Evolutionary conservation across 331 rosid genomes (phyloP).

Genomic region (Arachis monticola): DNA sequence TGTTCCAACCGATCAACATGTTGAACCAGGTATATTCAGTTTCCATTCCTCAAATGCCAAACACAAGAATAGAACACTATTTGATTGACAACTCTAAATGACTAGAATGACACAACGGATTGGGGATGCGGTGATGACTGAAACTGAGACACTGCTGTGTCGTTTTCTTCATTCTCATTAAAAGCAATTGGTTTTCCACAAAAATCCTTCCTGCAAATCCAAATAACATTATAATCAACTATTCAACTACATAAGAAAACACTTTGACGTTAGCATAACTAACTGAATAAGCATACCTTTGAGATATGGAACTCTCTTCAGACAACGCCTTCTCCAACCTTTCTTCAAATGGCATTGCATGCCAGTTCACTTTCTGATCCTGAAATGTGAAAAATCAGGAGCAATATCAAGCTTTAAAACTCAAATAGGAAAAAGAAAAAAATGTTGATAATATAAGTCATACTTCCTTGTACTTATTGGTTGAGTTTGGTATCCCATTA

Average conservation of each 20-base stretch:
- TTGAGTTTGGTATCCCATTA: conserved; percentile 92
- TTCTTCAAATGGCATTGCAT: conserved; percentile 94
- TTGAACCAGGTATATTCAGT: conserved; percentile 32
- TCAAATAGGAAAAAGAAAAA: not conserved
- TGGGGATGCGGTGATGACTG: conserved; percentile 68
- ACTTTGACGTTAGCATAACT: too few species aligned
- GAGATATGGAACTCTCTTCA: conserved; percentile 64
- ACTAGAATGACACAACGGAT: conserved; percentile 71
- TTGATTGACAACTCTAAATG: conserved; percentile 5
- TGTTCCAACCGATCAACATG: conserved; percentile 42
- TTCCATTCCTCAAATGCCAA: conserved; percentile 11
- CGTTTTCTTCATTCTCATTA: conserved; percentile 74
- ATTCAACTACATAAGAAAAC: not conserved
- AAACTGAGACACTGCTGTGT: conserved; percentile 73
- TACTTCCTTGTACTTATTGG: conserved; percentile 94
- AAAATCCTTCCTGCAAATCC: conserved; percentile 61
- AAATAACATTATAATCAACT: not conserved
- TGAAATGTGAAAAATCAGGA: conserved; percentile 52
- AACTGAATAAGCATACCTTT: conserved; percentile 47
- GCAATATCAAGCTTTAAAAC: conserved; percentile 11
- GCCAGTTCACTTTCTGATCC: conserved; percentile 97
- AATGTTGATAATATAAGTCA: not conserved
- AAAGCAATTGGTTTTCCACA: conserved; percentile 59
- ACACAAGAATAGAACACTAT: not conserved
- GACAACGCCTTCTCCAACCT: conserved; percentile 92